A percentile compares a stretch with the other conserved stretches of the same genome.
Conservation (phyloP, 2,329 filamentous ascomycete species). For the Penicillium occitanis region DNA sequence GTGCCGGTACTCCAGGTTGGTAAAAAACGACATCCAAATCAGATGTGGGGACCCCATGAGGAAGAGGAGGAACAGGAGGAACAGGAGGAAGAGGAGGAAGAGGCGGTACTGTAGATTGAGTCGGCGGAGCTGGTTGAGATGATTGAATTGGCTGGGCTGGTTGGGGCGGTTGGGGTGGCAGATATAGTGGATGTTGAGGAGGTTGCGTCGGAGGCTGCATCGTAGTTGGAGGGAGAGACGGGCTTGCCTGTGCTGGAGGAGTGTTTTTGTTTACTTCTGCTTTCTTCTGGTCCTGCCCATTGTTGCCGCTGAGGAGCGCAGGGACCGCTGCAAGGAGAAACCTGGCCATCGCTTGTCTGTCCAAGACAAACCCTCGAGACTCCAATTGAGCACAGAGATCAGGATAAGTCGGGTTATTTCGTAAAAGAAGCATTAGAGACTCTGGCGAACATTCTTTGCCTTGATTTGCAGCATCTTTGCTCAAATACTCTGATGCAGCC, state of each 20-base stretch:
- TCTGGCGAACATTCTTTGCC: slow-evolving; percentile 39
- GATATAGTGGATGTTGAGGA: neutral
- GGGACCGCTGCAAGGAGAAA: slow-evolving; percentile 42
- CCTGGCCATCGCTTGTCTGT: slow-evolving; percentile 55
- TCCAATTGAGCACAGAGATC: slow-evolving; percentile 57
- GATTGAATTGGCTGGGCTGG: neutral
- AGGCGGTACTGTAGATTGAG: neutral
- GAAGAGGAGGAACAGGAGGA: slow-evolving; percentile 1
- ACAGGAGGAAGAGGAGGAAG: neutral
- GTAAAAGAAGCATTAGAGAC: slow-evolving; percentile 49
- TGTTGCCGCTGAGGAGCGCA: slow-evolving; percentile 24
- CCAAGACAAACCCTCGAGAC: slow-evolving; percentile 48
- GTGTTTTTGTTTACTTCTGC: neutral
- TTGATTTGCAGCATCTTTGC: slow-evolving; percentile 43
- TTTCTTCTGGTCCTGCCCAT: slow-evolving; percentile 17
- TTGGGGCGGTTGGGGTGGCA: neutral
- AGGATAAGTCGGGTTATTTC: slow-evolving; percentile 57
- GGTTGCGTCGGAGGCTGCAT: slow-evolving; percentile 2
- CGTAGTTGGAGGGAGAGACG: neutral
- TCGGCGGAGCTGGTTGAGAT: neutral
- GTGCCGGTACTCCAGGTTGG: neutral
- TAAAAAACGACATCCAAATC: neutral
- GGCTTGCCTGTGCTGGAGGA: neutral
- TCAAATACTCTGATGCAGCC: slow-evolving; percentile 51
- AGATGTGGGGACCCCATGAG: slow-evolving; percentile 1